Conservation (phyloP, 805 yeast species). For the Metschnikowia noctiluminum region DNA sequence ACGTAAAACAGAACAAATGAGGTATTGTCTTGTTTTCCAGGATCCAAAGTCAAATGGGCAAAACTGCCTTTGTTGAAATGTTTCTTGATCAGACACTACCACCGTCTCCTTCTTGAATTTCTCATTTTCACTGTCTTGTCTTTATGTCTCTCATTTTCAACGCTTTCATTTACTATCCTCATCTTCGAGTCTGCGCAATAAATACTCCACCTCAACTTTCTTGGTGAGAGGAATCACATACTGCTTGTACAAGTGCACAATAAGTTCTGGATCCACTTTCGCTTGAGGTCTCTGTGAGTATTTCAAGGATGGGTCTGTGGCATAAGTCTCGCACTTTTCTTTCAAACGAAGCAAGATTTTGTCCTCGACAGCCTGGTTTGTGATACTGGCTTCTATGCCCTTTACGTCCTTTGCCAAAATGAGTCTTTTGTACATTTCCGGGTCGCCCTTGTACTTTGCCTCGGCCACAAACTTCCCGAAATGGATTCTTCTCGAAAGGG, state of each 20-base stretch:
- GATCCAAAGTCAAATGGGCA: no score
- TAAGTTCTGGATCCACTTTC: conserved; percentile 76
- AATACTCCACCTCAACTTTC: conserved; percentile 90
- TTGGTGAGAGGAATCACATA: conserved; percentile 92
- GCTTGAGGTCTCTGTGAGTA: conserved; percentile 69
- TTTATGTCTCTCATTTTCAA: neutral
- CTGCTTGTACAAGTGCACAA: conserved; percentile 81
- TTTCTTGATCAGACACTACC: no score
- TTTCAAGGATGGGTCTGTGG: conserved; percentile 79
- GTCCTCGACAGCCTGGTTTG: conserved; percentile 83
- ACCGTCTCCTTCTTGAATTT: no score
- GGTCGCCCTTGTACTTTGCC: conserved; percentile 75
- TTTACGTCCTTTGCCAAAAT: conserved; percentile 62
- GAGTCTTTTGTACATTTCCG: conserved; percentile 56
- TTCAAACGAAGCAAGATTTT: conserved; percentile 75
- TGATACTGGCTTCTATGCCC: conserved; percentile 78
- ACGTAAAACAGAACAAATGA: no score
- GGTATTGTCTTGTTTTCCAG: no score
- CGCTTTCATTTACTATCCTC: neutral
- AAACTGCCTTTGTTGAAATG: no score
- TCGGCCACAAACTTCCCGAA: conserved; percentile 98
- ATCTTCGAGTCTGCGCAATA: conserved; percentile 56
- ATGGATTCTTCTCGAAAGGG: conserved; percentile 87
- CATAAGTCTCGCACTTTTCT: conserved; percentile 81
- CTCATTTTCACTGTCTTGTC: neutral